These are phyloP conservation scores for Cystobasidium onofrii DNA, from an alignment of 768 basidiomycete genomes.

Conservation along the genomic window DNA sequence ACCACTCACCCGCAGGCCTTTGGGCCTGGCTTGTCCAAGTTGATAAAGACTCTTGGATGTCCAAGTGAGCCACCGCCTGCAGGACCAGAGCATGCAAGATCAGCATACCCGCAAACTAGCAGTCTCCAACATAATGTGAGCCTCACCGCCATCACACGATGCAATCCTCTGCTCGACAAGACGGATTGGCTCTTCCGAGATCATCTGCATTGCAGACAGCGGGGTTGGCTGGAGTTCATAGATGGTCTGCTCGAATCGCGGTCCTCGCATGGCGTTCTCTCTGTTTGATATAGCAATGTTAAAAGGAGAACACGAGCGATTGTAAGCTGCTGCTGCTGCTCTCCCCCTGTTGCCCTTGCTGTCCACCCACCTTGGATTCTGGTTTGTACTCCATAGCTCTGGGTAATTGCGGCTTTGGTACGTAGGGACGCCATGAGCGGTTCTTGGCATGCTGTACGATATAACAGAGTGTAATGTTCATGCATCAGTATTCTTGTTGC, in stretches of 20 bases:
- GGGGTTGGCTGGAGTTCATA: slow-evolving; percentile 83
- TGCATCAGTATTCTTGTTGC: background rate
- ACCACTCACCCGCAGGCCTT: slow-evolving; percentile 75
- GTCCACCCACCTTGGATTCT: slow-evolving; percentile 57
- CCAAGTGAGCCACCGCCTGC: slow-evolving; percentile 87
- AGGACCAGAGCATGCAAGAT: background rate
- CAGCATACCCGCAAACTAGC: background rate
- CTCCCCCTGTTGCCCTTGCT: slow-evolving; percentile 36
- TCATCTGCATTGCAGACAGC: slow-evolving; percentile 80
- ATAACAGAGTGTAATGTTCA: background rate
- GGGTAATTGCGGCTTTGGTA: slow-evolving; percentile 74
- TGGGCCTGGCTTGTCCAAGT: slow-evolving; percentile 82
- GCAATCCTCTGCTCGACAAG: slow-evolving; percentile 75
- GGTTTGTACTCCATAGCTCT: slow-evolving; percentile 74
- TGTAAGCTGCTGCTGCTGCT: slow-evolving; percentile 43
- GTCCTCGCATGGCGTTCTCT: slow-evolving; percentile 50
- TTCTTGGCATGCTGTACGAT: slow-evolving; percentile 24
- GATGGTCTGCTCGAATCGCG: slow-evolving; percentile 85
- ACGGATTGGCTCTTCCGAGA: slow-evolving; percentile 74
- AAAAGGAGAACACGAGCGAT: too few species aligned
- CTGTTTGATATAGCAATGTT: slow-evolving; percentile 32
- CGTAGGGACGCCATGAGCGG: slow-evolving; percentile 35
- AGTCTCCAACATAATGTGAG: background rate
- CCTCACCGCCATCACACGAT: slow-evolving; percentile 88
- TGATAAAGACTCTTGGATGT: slow-evolving; percentile 94